Evolutionary conservation across 2,329 filamentous ascomycete genomes (phyloP).

Genomic region (Aspergillus fructus): DNA sequence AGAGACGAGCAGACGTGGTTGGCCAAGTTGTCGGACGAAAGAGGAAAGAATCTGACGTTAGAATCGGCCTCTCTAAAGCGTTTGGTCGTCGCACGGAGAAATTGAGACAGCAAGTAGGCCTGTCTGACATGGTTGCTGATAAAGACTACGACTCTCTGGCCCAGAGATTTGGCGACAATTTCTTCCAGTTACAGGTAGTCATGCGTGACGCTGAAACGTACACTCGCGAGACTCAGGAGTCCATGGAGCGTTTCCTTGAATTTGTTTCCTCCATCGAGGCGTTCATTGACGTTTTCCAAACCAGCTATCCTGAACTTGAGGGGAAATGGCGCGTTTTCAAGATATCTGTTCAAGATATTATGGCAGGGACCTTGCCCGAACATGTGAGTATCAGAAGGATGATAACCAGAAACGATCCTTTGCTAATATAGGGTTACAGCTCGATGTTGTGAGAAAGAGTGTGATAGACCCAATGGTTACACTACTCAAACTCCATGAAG

Average conservation of each 20-base stretch:
- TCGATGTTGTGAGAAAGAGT: conserved; percentile 69
- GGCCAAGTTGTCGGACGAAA: conserved; percentile 84
- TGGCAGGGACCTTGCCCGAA: conserved; percentile 77
- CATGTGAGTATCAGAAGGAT: conserved; percentile 58
- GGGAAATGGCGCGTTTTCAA: conserved; percentile 94
- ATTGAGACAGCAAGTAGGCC: conserved; percentile 68
- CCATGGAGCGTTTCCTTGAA: conserved; percentile 76
- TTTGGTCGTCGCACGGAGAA: conserved; percentile 89
- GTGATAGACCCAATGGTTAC: conserved; percentile 82
- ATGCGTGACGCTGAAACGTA: conserved; percentile 94
- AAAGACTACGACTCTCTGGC: conserved; percentile 75
- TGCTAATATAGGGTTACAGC: conserved; percentile 33
- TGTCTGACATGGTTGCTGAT: conserved; percentile 71
- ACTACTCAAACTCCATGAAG: conserved; percentile 76
- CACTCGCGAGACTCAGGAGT: conserved; percentile 74
- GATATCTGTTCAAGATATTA: conserved; percentile 80
- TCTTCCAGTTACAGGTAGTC: conserved; percentile 86
- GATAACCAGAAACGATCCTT: background rate
- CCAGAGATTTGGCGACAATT: conserved; percentile 88
- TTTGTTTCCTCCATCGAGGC: conserved; percentile 80
- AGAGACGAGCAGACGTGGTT: conserved; percentile 90
- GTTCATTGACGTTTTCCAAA: conserved; percentile 68
- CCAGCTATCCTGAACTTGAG: conserved; percentile 78
- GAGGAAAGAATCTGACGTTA: conserved; percentile 84
- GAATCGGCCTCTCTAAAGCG: conserved; percentile 79